A percentile compares a stretch with the other conserved stretches of the same genome.
phyloP scores from a whole-genome alignment of 2,329 filamentous ascomycete species.

The Apiospora rasikravindrae region DNA sequence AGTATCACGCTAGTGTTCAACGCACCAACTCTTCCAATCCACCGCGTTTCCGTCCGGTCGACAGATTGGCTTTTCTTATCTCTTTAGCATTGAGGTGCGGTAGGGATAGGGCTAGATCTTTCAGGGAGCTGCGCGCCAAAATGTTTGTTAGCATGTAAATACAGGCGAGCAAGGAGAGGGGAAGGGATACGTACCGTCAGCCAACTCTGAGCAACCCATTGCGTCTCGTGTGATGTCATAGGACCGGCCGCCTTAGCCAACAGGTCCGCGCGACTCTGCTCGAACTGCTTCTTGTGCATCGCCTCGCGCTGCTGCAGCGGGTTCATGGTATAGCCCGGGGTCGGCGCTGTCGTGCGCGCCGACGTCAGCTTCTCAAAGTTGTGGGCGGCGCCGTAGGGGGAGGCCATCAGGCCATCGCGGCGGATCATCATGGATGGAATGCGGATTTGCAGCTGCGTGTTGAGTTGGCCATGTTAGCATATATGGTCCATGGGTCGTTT shows the following conservation, averaged over 20 bases:
- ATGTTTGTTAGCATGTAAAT: not conserved
- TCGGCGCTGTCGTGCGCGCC: slow-evolving; percentile 41
- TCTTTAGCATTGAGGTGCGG: not conserved
- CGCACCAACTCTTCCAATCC: not conserved
- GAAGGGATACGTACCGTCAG: slow-evolving; percentile 38
- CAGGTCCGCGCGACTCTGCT: slow-evolving; percentile 49
- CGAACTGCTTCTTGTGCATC: slow-evolving; percentile 51
- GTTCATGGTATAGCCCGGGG: slow-evolving; percentile 44
- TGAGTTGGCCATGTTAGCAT: not conserved
- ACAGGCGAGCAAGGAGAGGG: too few relatives aligned
- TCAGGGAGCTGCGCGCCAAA: not conserved
- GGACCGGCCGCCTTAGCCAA: slow-evolving; percentile 46
- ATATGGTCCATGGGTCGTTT: not conserved
- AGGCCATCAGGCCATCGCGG: slow-evolving; percentile 55
- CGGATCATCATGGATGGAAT: slow-evolving; percentile 68
- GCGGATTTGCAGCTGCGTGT: slow-evolving; percentile 57
- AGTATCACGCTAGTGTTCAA: not conserved
- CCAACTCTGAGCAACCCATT: slow-evolving; percentile 46
- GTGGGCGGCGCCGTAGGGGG: slow-evolving; percentile 47
- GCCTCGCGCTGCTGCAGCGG: slow-evolving; percentile 55
- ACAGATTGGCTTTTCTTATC: not conserved
- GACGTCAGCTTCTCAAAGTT: slow-evolving; percentile 54
- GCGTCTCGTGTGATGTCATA: slow-evolving; percentile 31
- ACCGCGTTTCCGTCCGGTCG: not conserved
- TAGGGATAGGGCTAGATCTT: not conserved